A percentile compares a stretch with the other conserved stretches of the same genome.
Conservation (phyloP, 495 filamentous ascomycete species). For the Hypoxylon fragiforme region DNA sequence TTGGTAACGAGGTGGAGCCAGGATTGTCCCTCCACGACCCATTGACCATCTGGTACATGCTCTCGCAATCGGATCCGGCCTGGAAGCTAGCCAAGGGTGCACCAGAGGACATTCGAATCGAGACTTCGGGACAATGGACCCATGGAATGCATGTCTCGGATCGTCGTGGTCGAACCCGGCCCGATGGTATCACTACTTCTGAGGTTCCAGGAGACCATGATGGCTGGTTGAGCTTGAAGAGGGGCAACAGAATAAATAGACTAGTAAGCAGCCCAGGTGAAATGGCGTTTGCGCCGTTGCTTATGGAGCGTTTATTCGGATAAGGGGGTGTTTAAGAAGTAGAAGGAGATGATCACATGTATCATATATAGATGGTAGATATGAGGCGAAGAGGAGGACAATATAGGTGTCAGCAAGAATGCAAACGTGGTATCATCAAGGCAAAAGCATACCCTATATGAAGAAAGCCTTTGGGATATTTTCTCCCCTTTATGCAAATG, state of each 20-base stretch:
- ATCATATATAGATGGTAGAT: slow-evolving; percentile 23
- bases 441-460: slow-evolving; percentile 40
- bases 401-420: slow-evolving; percentile 34
- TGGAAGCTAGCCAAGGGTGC: slow-evolving; percentile 51
- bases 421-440: slow-evolving; percentile 38
- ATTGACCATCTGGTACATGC: slow-evolving; percentile 82
- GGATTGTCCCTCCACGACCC: slow-evolving; percentile 85
- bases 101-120: slow-evolving; percentile 77
- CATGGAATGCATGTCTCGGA: slow-evolving; percentile 88
- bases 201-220: slow-evolving; percentile 65
- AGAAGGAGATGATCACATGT: slow-evolving; percentile 1
- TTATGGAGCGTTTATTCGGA: slow-evolving; percentile 55
- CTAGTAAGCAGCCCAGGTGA: slow-evolving; percentile 64
- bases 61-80: slow-evolving; percentile 57
- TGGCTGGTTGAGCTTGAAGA: slow-evolving; percentile 69
- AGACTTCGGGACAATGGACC: slow-evolving; percentile 92
- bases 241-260: slow-evolving; percentile 77
- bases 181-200: slow-evolving; percentile 55
- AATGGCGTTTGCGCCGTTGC: slow-evolving; percentile 51
- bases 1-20: slow-evolving; percentile 55
- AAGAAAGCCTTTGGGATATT: slow-evolving; percentile 13
- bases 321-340: slow-evolving; percentile 3
- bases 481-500: slow-evolving; percentile 23
- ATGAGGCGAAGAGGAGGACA: slow-evolving; percentile 12
- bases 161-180: slow-evolving; percentile 62